A percentile compares a stretch with the other conserved stretches of the same genome.
These are phyloP conservation scores for Chaetomiaceae sp. DNA, from an alignment of 2,329 filamentous ascomycete species.

Conservation along the genomic window DNA sequence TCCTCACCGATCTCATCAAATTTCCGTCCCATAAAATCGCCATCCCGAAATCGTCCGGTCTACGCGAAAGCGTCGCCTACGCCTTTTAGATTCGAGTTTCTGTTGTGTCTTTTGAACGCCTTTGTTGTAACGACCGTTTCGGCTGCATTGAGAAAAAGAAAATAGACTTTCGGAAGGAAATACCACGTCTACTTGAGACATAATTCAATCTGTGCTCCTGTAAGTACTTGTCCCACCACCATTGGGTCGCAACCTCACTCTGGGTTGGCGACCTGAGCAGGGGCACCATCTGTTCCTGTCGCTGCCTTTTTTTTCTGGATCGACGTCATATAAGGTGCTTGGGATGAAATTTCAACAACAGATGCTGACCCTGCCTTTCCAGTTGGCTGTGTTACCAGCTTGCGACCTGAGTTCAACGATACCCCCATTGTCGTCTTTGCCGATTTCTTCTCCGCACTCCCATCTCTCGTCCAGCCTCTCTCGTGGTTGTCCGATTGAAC, in stretches of 20 bases:
- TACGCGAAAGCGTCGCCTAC: background rate
- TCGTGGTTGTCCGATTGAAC: conserved; percentile 18
- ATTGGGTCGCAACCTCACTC: too few relatives aligned
- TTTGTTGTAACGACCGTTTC: conserved; percentile 14
- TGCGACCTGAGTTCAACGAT: background rate
- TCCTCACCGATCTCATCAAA: background rate
- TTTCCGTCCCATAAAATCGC: background rate
- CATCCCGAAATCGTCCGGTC: background rate
- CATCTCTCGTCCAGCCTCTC: too few relatives aligned
- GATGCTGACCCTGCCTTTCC: background rate
- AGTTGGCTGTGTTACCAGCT: background rate
- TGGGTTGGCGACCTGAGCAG: too few relatives aligned
- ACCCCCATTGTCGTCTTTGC: background rate
- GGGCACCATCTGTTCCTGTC: too few relatives aligned
- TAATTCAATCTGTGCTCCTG: conserved; percentile 12
- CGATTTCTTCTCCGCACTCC: background rate
- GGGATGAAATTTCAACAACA: background rate
- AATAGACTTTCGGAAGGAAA: conserved; percentile 14
- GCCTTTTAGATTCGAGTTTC: background rate
- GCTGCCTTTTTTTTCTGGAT: too few relatives aligned
- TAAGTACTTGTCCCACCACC: too few relatives aligned
- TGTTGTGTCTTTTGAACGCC: conserved; percentile 1
- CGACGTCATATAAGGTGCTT: background rate
- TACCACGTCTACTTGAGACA: conserved; percentile 17
- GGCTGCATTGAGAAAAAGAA: conserved; percentile 9